These are phyloP conservation scores for Trichoderma asperelloides DNA, from an alignment of 495 filamentous ascomycete genomes.

Conservation along the genomic window DNA sequence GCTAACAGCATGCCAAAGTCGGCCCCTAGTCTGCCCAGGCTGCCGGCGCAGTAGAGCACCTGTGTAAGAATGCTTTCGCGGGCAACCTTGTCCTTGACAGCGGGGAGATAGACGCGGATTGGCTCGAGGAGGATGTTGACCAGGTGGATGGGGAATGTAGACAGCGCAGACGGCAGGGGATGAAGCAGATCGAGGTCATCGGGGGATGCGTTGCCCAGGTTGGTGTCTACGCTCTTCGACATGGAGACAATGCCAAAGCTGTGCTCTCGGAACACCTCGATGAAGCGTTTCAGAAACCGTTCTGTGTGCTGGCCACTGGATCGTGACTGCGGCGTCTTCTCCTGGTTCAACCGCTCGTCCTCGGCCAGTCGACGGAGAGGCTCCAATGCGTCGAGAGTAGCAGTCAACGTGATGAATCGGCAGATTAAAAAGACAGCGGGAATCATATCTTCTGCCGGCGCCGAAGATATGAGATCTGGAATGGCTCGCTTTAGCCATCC, in stretches of 20 bases:
- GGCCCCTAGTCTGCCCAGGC: constrained; percentile 80
- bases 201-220: constrained; percentile 14
- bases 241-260: constrained; percentile 91
- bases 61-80: constrained; percentile 87
- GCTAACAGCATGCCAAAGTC: constrained; percentile 89
- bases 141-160: constrained; percentile 81
- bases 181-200: constrained; percentile 48
- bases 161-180: constrained; percentile 64
- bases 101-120: constrained; percentile 70
- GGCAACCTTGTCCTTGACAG: constrained; percentile 68
- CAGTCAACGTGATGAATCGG: constrained; percentile 67
- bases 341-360: constrained; percentile 57
- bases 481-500: constrained; percentile 84
- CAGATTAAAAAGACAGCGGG: constrained; percentile 64
- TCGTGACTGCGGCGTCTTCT: constrained; percentile 39
- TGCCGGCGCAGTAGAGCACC: constrained; percentile 90
- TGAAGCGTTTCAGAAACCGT: constrained; percentile 85
- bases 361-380: constrained; percentile 84
- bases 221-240: constrained; percentile 74
- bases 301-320: constrained; percentile 86
- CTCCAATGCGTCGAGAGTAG: constrained; percentile 74
- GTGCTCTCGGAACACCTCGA: constrained; percentile 97
- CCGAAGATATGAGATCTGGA: constrained; percentile 58
- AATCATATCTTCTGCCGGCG: constrained; percentile 27
- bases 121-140: constrained; percentile 73